Evolutionary conservation across 306 rosid species (phyloP).

Genomic region (Inga laurina): DNA sequence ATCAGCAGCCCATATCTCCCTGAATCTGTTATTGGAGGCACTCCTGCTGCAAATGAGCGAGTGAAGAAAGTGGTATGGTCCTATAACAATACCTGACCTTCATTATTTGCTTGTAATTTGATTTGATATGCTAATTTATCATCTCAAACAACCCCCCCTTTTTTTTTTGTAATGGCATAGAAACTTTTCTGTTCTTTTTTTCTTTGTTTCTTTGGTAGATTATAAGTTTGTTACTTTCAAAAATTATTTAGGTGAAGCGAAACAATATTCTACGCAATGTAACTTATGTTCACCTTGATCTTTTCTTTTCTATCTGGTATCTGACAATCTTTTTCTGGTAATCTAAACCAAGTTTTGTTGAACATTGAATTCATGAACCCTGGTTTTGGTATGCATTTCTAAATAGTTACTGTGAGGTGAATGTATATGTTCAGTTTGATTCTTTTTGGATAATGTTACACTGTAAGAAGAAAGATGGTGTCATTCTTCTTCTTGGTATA

Average conservation of each 20-base stretch:
- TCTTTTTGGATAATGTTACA: neutral
- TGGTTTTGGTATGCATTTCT: neutral
- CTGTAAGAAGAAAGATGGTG: neutral
- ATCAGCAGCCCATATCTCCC: conserved; percentile 89
- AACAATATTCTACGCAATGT: conserved; percentile 13
- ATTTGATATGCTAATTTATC: neutral
- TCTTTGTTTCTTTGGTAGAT: neutral
- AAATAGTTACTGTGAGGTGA: neutral
- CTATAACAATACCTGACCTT: conserved; percentile 18
- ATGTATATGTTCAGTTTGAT: too few species aligned
- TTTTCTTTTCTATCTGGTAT: neutral
- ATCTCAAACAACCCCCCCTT: neutral
- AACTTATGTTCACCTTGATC: neutral
- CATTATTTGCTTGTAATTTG: neutral
- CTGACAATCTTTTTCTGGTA: neutral
- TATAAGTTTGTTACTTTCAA: neutral
- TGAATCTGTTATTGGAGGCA: conserved; percentile 92
- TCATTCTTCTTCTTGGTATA: neutral
- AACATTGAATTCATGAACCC: neutral
- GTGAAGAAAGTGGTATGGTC: conserved; percentile 94
- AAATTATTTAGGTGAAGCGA: neutral
- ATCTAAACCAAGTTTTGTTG: neutral
- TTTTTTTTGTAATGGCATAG: neutral
- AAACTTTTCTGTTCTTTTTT: neutral
- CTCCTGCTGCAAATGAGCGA: conserved; percentile 95